Evolutionary conservation across 768 basidiomycete genomes (phyloP), one percentile per base, ranked within the genome.

Genomic region (Leccinum ochraceum): DNA sequence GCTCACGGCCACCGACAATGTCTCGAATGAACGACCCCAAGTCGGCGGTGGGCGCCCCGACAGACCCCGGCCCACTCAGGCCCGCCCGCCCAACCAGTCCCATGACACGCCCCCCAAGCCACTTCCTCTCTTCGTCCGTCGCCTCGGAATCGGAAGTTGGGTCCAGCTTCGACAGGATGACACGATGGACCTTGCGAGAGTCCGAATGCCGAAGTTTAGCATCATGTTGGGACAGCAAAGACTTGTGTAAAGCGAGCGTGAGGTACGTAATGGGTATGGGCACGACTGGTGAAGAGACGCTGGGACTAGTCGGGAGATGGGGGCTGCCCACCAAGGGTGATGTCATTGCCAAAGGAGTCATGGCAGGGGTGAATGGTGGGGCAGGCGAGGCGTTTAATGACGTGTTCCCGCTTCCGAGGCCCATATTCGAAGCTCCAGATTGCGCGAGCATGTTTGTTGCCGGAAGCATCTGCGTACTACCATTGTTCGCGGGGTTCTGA

Each of bases 121-220:
- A 73, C 30, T 61, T 69, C 46, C 74, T 64, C 57, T 73, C 72
- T 1, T 73, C 72, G 46, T 73, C 72, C 11, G 74, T 71, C 16
- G 60, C 71, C 30, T 73, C 71, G 13, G 70, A 71, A 53, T 75
- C 72, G 16, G 72, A 71, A 49, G 66, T 69, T 56, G 58, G 63
- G 56, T 85, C 88, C 22, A 89, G 69, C 65, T 84, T 87, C 60
- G 78, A 83, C 63, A 86, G 78, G 42, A 90, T 76, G 46, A 82
- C 85, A 16, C 85, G 81, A 52, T 87, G 83, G 16, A 88, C 84
- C 58, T 83, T 84, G 56, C 86, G 83, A 11, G 81, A 77, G 60
- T 87, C 86, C 22, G 79, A 74, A 55, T 75, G 71, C 53, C 74
- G 67, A 34, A 70, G 46, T 30, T 64, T 74, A 20, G 64, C 57